phyloP scores from a whole-genome alignment of 1,139 yeast genomes.

The Lipomyces yarrowii region DNA sequence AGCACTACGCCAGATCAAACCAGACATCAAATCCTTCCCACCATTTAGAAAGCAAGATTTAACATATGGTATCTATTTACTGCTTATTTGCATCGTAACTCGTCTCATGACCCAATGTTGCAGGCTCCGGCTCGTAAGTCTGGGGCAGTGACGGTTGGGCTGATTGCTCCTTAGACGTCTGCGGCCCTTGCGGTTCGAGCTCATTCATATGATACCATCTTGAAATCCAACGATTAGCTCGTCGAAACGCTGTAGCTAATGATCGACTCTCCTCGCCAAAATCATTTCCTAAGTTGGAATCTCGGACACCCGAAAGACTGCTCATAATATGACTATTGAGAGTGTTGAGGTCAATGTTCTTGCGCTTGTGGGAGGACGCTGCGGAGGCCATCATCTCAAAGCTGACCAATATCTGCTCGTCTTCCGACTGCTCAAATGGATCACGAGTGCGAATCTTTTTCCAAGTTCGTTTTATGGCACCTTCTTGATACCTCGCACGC shows the following conservation, averaged over 20 bases:
- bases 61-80: neutral
- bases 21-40: no score
- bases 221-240: constrained; percentile 28
- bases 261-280: constrained; percentile 29
- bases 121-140: neutral
- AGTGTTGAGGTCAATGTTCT: constrained; percentile 21
- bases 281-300: constrained; percentile 22
- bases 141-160: neutral
- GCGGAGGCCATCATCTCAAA: constrained; percentile 27
- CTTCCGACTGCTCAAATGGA: constrained; percentile 42
- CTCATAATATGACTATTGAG: constrained; percentile 24
- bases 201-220: constrained; percentile 22
- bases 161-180: neutral
- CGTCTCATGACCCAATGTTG: neutral
- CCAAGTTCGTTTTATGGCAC: constrained; percentile 40
- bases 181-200: neutral
- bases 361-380: constrained; percentile 27
- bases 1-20: neutral
- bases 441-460: constrained; percentile 38
- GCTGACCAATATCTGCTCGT: constrained; percentile 32
- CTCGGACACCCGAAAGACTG: constrained; percentile 22
- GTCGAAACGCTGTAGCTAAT: constrained; percentile 28
- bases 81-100: neutral
- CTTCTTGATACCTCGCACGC: constrained; percentile 34
- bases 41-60: neutral